Conservation (phyloP, 2,329 filamentous ascomycete species). For the Rugonectria rugulosa region DNA sequence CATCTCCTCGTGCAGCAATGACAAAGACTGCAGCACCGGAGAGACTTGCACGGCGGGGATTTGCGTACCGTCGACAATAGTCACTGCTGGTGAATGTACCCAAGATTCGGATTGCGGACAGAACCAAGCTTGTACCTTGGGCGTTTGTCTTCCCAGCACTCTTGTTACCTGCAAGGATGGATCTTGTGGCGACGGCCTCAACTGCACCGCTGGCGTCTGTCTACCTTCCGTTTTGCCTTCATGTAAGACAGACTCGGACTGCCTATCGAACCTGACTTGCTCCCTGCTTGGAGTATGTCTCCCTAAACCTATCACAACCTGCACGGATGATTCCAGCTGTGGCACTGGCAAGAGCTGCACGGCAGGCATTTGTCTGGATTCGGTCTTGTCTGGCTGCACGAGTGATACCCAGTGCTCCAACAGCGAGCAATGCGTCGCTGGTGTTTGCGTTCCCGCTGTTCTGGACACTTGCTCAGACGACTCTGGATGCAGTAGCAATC, state of each 20-base stretch:
- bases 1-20: background rate
- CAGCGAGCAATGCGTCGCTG: background rate
- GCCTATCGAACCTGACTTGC: background rate
- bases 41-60: background rate
- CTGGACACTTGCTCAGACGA: background rate
- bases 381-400: background rate
- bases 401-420: background rate
- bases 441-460: slow-evolving; percentile 1
- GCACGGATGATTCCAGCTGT: background rate
- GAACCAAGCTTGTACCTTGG: too few species aligned
- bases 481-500: background rate
- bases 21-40: background rate
- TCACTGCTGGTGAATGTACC: background rate
- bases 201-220: background rate
- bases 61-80: too few species aligned
- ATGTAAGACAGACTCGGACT: background rate
- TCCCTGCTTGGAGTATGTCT: background rate
- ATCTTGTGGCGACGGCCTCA: too few species aligned
- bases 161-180: too few species aligned
- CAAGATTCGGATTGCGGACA: too few species aligned
- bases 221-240: background rate
- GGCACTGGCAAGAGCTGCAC: background rate
- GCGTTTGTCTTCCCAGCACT: too few species aligned
- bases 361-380: background rate
- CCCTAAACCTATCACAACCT: background rate